These are phyloP conservation scores for Dryadomyces sulphureus DNA, from an alignment of 2,329 filamentous ascomycete genomes.

Conservation along the genomic window DNA sequence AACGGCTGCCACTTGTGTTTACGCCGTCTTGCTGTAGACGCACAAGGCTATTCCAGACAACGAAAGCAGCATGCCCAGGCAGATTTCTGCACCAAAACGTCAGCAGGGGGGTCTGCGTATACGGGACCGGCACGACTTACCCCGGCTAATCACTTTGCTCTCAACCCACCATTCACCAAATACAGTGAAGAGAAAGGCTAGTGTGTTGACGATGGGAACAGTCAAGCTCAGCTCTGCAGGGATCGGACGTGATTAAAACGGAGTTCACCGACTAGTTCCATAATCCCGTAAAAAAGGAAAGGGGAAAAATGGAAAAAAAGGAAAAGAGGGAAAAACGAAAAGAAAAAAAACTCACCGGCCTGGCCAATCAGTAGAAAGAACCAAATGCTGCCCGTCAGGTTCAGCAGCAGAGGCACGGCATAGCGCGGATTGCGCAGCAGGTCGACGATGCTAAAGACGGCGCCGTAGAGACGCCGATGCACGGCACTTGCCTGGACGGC, in stretches of 20 bases:
- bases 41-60: constrained; percentile 70
- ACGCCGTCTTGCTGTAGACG: constrained; percentile 47
- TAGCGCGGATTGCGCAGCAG: constrained; percentile 71
- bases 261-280: too few species aligned
- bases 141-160: constrained; percentile 71
- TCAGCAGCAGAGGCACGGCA: constrained; percentile 69
- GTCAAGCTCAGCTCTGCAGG: constrained; percentile 71
- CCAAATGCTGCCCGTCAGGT: constrained; percentile 88
- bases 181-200: constrained; percentile 93
- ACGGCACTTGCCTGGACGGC: constrained; percentile 43
- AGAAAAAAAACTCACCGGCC: constrained; percentile 49
- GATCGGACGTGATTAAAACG: neutral
- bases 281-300: neutral
- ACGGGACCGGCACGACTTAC: too few species aligned
- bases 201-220: constrained; percentile 85
- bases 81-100: too few species aligned
- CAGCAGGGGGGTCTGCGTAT: too few species aligned
- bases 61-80: constrained; percentile 67
- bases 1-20: neutral
- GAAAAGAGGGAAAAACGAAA: neutral
- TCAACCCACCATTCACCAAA: constrained; percentile 92
- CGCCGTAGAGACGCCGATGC: constrained; percentile 44
- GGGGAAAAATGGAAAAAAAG: constrained; percentile 1
- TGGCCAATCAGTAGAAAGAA: constrained; percentile 90
- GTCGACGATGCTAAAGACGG: constrained; percentile 63